These are phyloP conservation scores for Tinospora cordifolia DNA, from an alignment of 164 flowering plant genomes.

Conservation along the genomic window DNA sequence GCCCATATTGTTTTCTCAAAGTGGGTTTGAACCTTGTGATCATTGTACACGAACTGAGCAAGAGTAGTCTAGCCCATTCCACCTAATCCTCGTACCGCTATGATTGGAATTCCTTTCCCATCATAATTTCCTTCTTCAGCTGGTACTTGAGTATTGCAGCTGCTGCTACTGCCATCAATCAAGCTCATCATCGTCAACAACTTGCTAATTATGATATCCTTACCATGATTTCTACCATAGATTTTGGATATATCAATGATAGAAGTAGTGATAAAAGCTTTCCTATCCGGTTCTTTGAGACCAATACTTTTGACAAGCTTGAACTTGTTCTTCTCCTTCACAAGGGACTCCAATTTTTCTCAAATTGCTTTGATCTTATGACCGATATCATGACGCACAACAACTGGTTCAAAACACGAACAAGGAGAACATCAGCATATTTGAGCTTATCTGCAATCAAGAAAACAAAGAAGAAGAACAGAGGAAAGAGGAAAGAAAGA, in stretches of 20 bases:
- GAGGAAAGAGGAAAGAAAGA: too few species aligned
- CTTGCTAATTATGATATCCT: not conserved
- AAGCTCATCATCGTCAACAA: not conserved
- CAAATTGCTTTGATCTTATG: slow-evolving; percentile 5
- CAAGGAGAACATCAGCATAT: not conserved
- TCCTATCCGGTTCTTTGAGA: not conserved
- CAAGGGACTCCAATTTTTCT: not conserved
- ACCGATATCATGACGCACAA: slow-evolving; percentile 1
- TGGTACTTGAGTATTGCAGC: too few species aligned
- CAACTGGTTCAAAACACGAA: not conserved
- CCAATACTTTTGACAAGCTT: not conserved
- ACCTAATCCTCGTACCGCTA: too few species aligned
- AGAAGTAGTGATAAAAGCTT: not conserved
- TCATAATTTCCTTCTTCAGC: too few species aligned
- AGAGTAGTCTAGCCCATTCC: slow-evolving; percentile 17
- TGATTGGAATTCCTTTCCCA: too few species aligned
- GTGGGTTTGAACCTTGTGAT: not conserved
- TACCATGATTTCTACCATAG: slow-evolving; percentile 5
- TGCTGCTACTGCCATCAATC: slow-evolving; percentile 1
- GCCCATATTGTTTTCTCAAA: slow-evolving; percentile 15
- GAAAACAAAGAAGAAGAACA: too few species aligned
- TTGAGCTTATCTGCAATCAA: too few species aligned
- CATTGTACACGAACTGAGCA: slow-evolving; percentile 14
- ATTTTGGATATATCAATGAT: not conserved
- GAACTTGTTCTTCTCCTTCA: slow-evolving; percentile 1